Evolutionary conservation across 345 rosid species (phyloP).

Genomic region (Eucalyptus pauciflora): DNA sequence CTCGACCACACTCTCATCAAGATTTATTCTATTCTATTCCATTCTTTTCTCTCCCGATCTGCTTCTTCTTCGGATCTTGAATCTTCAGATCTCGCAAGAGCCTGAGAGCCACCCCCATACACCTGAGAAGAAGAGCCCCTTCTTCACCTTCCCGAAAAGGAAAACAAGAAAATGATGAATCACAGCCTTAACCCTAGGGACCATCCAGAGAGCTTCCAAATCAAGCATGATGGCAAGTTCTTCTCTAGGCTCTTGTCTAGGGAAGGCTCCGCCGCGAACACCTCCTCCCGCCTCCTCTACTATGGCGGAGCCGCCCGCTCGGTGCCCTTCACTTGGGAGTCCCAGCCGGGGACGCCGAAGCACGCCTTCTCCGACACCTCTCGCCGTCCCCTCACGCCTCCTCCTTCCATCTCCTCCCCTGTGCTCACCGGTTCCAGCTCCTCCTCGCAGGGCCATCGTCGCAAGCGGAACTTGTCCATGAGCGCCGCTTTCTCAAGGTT

Average conservation of each 20-base stretch:
- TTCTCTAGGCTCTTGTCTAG: conserved; percentile 50
- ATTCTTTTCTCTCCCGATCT: neutral
- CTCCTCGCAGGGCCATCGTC: conserved; percentile 3
- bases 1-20: neutral
- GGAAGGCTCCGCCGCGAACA: conserved; percentile 39
- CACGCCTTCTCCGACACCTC: neutral
- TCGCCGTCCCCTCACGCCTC: conserved; percentile 26
- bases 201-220: neutral
- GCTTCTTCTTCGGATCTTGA: neutral
- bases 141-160: neutral
- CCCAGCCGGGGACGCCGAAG: conserved; percentile 84
- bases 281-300: conserved; percentile 62
- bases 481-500: neutral
- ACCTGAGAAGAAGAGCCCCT: neutral
- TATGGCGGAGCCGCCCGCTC: conserved; percentile 53
- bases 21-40: neutral
- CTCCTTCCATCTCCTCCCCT: conserved; percentile 25
- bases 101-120: neutral
- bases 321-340: conserved; percentile 75
- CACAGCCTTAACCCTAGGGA: neutral
- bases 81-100: neutral
- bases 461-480: neutral
- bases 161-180: neutral
- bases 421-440: neutral
- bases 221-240: conserved; percentile 35